phyloP scores from a whole-genome alignment of 2,329 filamentous ascomycete species.

The Ceratocystis eucalypticola region DNA sequence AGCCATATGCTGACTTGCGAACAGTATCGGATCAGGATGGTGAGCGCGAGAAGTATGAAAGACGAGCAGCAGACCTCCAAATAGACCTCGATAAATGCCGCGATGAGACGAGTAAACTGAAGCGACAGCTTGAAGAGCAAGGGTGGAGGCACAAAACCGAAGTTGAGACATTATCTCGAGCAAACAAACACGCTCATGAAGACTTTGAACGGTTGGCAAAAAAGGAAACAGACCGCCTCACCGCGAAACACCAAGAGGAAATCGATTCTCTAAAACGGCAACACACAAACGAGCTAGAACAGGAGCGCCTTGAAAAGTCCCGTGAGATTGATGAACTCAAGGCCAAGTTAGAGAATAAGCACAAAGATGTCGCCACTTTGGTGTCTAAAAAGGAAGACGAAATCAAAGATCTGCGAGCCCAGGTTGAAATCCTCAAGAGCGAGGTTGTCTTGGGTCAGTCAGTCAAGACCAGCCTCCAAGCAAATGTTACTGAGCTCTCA shows the following conservation, averaged over 20 bases:
- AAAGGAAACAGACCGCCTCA: constrained; percentile 43
- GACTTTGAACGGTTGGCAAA: constrained; percentile 38
- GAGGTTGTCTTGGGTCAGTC: constrained; percentile 50
- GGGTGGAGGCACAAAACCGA: constrained; percentile 35
- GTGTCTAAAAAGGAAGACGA: constrained; percentile 43
- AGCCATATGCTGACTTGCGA: not conserved
- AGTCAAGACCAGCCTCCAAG: constrained; percentile 41
- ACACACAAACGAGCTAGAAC: constrained; percentile 50
- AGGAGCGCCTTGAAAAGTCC: constrained; percentile 44
- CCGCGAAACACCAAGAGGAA: constrained; percentile 52
- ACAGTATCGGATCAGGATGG: constrained; percentile 38
- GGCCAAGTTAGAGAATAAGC: constrained; percentile 37
- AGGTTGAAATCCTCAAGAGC: constrained; percentile 33
- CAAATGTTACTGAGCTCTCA: constrained; percentile 44
- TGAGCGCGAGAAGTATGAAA: constrained; percentile 33
- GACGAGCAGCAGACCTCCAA: constrained; percentile 51
- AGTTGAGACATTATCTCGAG: constrained; percentile 40
- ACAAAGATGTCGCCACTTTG: constrained; percentile 36
- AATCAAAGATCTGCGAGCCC: constrained; percentile 34
- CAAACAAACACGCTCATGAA: constrained; percentile 43
- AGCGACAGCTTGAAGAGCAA: constrained; percentile 27
- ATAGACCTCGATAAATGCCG: constrained; percentile 28
- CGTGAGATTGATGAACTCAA: constrained; percentile 55
- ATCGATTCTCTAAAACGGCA: constrained; percentile 50
- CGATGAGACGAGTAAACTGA: constrained; percentile 42